A percentile compares a stretch with the other conserved stretches of the same genome.
Evolutionary conservation across 257 asterid genomes (phyloP).

Genomic region (Lithospermum erythrorhizon): DNA sequence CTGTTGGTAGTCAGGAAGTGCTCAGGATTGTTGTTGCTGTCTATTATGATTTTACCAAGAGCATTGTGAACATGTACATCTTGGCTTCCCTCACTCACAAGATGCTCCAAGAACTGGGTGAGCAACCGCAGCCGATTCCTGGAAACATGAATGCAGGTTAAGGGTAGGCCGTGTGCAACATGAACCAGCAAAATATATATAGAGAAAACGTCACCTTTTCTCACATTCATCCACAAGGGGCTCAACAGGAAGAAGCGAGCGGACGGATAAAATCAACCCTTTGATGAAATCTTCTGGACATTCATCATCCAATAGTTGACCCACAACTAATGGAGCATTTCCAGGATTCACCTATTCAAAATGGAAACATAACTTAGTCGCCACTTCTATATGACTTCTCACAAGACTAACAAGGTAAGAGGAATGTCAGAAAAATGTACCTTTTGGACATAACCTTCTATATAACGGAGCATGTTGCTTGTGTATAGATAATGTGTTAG

Average conservation of each 20-base stretch:
- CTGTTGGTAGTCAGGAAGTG: conserved; percentile 99
- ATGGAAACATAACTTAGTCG: conserved; percentile 16
- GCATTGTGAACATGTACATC: conserved; percentile 99
- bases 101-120: conserved; percentile 98
- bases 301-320: conserved; percentile 96
- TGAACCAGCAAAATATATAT: not conserved
- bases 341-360: conserved; percentile 89
- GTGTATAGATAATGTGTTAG: conserved; percentile 93
- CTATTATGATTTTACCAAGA: conserved; percentile 95
- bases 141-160: conserved; percentile 14
- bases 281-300: conserved; percentile 98
- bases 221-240: conserved; percentile 98
- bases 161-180: conserved; percentile 13
- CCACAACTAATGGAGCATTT: conserved; percentile 97
- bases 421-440: conserved; percentile 22
- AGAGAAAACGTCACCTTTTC: conserved; percentile 55
- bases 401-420: not conserved
- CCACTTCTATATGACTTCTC: conserved; percentile 2
- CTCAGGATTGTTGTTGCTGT: conserved; percentile 96
- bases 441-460: conserved; percentile 99
- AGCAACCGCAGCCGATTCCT: conserved; percentile 98
- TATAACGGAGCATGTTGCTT: conserved; percentile 92
- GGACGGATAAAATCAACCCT: conserved; percentile 92
- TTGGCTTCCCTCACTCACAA: conserved; percentile 99
- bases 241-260: conserved; percentile 96